Evolutionary conservation across 768 basidiomycete genomes (phyloP).

Genomic region (Macrolepiota dolichaula): DNA sequence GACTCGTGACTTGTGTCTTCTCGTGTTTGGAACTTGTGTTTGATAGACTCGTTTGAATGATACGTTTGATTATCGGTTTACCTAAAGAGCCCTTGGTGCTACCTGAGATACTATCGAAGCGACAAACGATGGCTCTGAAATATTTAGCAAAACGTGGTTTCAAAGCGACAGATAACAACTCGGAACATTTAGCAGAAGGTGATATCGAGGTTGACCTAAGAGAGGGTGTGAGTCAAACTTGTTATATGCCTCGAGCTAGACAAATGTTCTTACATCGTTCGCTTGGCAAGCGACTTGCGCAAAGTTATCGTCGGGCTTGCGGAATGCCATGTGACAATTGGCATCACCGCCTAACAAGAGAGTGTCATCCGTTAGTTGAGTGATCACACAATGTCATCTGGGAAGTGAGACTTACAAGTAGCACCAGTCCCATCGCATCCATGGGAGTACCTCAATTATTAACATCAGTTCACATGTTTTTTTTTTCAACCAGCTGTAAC

Average conservation of each 20-base stretch:
- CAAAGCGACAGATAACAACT: background rate
- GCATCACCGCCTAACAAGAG: conserved; percentile 27
- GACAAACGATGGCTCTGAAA: too few relatives aligned
- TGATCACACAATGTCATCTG: background rate
- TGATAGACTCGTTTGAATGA: background rate
- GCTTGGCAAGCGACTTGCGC: conserved; percentile 37
- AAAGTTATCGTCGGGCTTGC: conserved; percentile 26
- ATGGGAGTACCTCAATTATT: conserved; percentile 32
- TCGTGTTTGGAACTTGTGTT: too few relatives aligned
- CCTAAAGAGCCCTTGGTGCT: background rate
- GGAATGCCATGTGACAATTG: conserved; percentile 36
- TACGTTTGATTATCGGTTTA: background rate
- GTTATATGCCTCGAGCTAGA: background rate
- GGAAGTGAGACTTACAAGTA: conserved; percentile 30
- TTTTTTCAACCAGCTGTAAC: conserved; percentile 4
- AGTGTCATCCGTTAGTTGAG: background rate
- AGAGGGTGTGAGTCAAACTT: background rate
- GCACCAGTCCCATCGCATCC: conserved; percentile 42
- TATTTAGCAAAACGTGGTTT: too few relatives aligned
- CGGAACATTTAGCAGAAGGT: conserved; percentile 26
- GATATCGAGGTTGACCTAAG: conserved; percentile 31
- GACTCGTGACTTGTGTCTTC: background rate
- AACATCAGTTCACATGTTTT: background rate
- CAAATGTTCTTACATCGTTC: conserved; percentile 27
- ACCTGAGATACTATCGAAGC: background rate